These are phyloP conservation scores for Aphanocladium album DNA, from an alignment of 2,329 filamentous ascomycete species.

Conservation along the genomic window DNA sequence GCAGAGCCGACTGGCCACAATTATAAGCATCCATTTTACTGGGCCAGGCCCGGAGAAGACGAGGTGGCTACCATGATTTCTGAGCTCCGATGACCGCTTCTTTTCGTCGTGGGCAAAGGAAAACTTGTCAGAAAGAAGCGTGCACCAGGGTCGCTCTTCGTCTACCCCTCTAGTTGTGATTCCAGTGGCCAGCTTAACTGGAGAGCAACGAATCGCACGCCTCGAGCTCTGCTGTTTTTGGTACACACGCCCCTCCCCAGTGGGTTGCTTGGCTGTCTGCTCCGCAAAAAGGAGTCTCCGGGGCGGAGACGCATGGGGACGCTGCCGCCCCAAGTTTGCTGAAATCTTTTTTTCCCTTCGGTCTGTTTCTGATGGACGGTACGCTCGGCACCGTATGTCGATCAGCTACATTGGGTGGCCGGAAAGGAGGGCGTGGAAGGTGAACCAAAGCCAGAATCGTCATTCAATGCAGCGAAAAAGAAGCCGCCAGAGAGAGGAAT, in stretches of 20 bases:
- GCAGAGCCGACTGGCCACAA: neutral
- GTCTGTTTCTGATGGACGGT: neutral
- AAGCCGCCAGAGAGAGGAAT: no score
- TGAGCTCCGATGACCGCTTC: neutral
- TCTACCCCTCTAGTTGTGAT: neutral
- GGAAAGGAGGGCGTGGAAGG: neutral
- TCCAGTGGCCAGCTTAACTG: neutral
- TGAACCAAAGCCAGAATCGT: no score
- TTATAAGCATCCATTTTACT: neutral
- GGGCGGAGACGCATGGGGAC: neutral
- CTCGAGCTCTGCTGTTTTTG: neutral
- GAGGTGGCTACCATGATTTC: neutral
- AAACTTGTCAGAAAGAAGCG: neutral
- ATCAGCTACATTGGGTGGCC: neutral
- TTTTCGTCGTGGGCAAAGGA: neutral
- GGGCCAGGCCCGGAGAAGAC: neutral
- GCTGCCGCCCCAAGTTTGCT: neutral
- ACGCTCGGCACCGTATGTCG: neutral
- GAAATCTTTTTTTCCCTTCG: neutral
- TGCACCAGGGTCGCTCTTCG: neutral
- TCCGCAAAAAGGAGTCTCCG: neutral
- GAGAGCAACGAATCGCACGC: neutral
- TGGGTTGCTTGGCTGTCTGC: neutral
- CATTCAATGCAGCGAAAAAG: no score
- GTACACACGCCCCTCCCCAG: neutral